Evolutionary conservation across 2,329 filamentous ascomycete genomes (phyloP), one percentile per base, ranked within the genome.

Genomic region (Penicillium fuscoglaucum): DNA sequence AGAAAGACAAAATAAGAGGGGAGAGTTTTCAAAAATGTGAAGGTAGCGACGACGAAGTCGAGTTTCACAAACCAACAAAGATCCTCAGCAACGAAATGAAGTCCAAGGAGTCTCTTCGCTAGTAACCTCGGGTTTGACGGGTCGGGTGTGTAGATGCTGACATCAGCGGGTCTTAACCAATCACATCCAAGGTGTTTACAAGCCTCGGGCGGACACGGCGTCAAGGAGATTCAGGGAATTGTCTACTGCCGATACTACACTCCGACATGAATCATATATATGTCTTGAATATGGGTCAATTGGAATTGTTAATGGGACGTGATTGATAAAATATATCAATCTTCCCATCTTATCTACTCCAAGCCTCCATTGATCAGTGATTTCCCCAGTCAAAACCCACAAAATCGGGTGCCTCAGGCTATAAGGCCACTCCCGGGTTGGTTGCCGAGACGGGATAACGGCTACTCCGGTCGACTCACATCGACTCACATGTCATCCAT

Each of bases 141-240:
- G 68, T 70, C 70, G 69, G 64, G 61, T 62, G 57, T 41, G 9
- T 53, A 53, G 51, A 53, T 46, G 69, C 68, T 74, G 69, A 74
- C 63, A 74, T 67, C 74, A 68, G 66, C 2, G 29, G 0, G 0
- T 6, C 0, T 4, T 1, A 24, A 53, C 72, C 72, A 74, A 74
- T 74, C 68, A 74, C 7, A 37, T 21, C 7, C 6, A 44, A 57
- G 49, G 62, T 74, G 73, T 73, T 73, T 73, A 68, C 68, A 73
- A 74, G 70, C 68, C 65, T 74, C 72, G 72, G 72, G 71, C 68
- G 69, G 65, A 72, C 68, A 74, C 72, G 72, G 72, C 69, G 61
- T 61, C 45, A 29, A 58, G 40, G 21, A 53, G 26, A 15, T 31
- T 29, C n/a, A 21, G 28, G 50, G 40, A 50, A 33, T 33, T 58